Percentiles rank a stretch among this genome's conserved stretches.
Conservation (phyloP, 345 rosid genomes). For the Cardamine chenopodiifolia region DNA sequence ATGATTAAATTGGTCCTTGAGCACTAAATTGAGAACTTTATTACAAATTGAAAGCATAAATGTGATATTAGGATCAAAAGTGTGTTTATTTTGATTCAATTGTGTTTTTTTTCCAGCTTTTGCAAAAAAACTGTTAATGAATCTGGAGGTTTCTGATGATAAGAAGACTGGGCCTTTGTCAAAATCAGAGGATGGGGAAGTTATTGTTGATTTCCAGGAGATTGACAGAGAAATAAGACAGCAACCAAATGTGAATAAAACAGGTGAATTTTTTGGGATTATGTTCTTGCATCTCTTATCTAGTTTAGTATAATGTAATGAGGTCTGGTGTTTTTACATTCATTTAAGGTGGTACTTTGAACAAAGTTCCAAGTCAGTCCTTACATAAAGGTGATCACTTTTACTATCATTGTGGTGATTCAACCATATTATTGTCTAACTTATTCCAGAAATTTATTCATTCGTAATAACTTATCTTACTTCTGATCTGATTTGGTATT, state of each 20-base stretch:
- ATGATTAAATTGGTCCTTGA: neutral
- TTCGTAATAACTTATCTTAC: neutral
- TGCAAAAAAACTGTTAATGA: slow-evolving; percentile 30
- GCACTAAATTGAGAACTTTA: neutral
- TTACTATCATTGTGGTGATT: slow-evolving; percentile 20
- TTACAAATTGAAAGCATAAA: neutral
- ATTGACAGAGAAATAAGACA: slow-evolving; percentile 10
- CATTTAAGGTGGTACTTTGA: slow-evolving; percentile 27
- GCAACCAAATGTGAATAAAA: slow-evolving; percentile 24
- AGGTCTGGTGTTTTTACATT: slow-evolving; percentile 27
- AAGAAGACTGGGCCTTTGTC: slow-evolving; percentile 8
- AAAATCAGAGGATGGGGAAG: slow-evolving; percentile 17
- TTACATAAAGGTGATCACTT: slow-evolving; percentile 40
- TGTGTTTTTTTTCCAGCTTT: slow-evolving; percentile 26
- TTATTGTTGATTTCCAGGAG: neutral
- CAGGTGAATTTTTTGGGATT: slow-evolving; percentile 24
- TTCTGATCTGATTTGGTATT: slow-evolving; percentile 3
- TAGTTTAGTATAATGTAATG: neutral
- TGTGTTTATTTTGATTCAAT: neutral
- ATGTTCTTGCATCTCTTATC: neutral
- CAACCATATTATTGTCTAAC: neutral
- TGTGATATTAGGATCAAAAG: neutral
- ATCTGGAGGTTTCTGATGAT: slow-evolving; percentile 13
- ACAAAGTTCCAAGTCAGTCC: slow-evolving; percentile 29
- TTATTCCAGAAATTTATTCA: slow-evolving; percentile 12